Evolutionary conservation across 495 filamentous ascomycete genomes (phyloP).

Genomic region (Elaphomyces granulatus): DNA sequence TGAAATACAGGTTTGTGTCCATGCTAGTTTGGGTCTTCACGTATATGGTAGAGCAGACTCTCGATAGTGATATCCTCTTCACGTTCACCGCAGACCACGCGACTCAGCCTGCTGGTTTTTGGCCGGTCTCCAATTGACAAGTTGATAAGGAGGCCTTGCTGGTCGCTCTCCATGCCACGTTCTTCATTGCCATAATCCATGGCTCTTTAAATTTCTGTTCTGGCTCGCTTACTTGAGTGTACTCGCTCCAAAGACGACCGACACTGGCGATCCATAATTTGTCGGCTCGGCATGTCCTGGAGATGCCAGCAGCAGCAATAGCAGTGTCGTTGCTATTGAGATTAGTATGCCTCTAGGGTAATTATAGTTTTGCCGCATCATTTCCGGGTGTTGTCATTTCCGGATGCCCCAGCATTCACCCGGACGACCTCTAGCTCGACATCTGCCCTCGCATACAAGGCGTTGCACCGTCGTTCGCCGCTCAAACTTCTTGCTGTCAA

Average conservation of each 20-base stretch:
- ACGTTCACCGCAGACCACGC: no score
- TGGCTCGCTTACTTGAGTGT: not conserved
- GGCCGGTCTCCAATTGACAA: no score
- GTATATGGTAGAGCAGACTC: no score
- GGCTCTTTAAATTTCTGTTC: not conserved
- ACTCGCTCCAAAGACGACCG: no score
- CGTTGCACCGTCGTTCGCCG: slow-evolving; percentile 75
- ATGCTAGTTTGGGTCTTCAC: no score
- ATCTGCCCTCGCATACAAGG: slow-evolving; percentile 92
- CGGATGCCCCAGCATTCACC: slow-evolving; percentile 3
- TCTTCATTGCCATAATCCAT: no score
- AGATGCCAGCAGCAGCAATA: slow-evolving; percentile 21
- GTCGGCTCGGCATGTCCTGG: slow-evolving; percentile 35
- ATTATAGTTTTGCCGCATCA: slow-evolving; percentile 23
- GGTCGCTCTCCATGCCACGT: no score
- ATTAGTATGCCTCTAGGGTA: slow-evolving; percentile 21
- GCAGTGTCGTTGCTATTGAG: slow-evolving; percentile 25
- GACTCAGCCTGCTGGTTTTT: no score
- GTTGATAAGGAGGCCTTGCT: no score
- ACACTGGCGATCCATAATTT: no score
- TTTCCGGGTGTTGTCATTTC: slow-evolving; percentile 7
- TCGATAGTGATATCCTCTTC: no score
- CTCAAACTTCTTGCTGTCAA: slow-evolving; percentile 67
- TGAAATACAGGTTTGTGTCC: no score
- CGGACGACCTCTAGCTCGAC: slow-evolving; percentile 50